Evolutionary conservation across 148 eudicot genomes (phyloP).

Genomic region (Vaccinium vitisidaea): DNA sequence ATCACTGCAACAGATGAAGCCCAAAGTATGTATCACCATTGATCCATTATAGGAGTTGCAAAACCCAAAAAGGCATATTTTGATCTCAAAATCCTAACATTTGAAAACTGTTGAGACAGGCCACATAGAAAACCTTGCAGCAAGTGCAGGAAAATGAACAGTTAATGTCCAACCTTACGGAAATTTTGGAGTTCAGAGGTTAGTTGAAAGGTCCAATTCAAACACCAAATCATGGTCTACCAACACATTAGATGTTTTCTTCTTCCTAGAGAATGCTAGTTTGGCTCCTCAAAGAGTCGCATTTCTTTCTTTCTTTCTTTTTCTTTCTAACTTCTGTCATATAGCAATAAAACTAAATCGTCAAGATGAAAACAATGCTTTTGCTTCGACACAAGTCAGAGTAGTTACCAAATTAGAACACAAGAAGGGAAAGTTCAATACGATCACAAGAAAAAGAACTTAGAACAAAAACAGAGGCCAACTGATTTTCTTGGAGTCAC

Average conservation of each 20-base stretch:
- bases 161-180: not conserved
- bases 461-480: not conserved
- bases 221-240: not conserved
- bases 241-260: not conserved
- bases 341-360: not conserved
- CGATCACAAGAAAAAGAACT: not conserved
- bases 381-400: not conserved
- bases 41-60: not conserved
- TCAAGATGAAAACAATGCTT: not conserved
- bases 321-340: not conserved
- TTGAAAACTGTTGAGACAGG: not conserved
- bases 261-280: not conserved
- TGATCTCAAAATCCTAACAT: not conserved
- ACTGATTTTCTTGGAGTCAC: not conserved
- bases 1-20: conserved; percentile 13
- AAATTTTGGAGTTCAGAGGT: not conserved
- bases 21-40: not conserved
- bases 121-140: not conserved
- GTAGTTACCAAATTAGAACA: not conserved
- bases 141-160: not conserved
- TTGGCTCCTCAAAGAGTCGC: not conserved
- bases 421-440: not conserved
- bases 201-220: not conserved
- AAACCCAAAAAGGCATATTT: not conserved
- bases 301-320: not conserved